A percentile compares a stretch with the other conserved stretches of the same genome.
Evolutionary conservation across 257 asterid genomes (phyloP).

Genomic region (Solanum sejunctum): DNA sequence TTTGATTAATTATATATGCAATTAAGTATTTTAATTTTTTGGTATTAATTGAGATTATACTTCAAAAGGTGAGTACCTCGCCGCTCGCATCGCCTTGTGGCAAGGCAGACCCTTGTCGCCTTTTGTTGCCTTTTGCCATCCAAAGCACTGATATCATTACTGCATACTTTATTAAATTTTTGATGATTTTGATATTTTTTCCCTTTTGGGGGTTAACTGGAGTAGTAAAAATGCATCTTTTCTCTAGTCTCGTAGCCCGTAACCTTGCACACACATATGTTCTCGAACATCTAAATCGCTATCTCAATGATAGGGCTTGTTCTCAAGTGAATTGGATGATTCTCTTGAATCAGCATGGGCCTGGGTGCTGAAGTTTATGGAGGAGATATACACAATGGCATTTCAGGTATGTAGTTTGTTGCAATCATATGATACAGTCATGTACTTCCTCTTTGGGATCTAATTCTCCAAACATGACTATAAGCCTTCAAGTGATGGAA

Average conservation of each 20-base stretch:
- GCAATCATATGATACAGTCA: background rate
- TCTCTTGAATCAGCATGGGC: constrained; percentile 69
- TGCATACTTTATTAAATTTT: background rate
- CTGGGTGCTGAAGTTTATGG: constrained; percentile 58
- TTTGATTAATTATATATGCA: too few species aligned
- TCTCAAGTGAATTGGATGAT: constrained; percentile 53
- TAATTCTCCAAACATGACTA: constrained; percentile 14
- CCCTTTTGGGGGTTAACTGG: background rate
- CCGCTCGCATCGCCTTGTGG: too few species aligned
- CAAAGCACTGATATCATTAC: background rate
- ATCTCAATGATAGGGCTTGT: constrained; percentile 34
- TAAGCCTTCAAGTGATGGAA: constrained; percentile 84
- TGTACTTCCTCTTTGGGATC: constrained; percentile 4
- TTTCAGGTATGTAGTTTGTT: constrained; percentile 50
- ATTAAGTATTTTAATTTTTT: too few species aligned
- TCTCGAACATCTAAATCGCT: background rate
- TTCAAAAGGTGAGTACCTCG: too few species aligned
- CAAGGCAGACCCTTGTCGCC: too few species aligned
- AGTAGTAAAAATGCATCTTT: background rate
- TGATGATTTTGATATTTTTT: background rate
- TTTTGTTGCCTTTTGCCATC: too few species aligned
- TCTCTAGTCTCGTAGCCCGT: background rate
- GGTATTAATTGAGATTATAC: too few species aligned
- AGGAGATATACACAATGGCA: constrained; percentile 78
- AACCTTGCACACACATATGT: background rate